Percentiles rank a stretch among this genome's conserved stretches.
Evolutionary conservation across 2,329 filamentous ascomycete species (phyloP).

Genomic region (Talaromyces sp.): DNA sequence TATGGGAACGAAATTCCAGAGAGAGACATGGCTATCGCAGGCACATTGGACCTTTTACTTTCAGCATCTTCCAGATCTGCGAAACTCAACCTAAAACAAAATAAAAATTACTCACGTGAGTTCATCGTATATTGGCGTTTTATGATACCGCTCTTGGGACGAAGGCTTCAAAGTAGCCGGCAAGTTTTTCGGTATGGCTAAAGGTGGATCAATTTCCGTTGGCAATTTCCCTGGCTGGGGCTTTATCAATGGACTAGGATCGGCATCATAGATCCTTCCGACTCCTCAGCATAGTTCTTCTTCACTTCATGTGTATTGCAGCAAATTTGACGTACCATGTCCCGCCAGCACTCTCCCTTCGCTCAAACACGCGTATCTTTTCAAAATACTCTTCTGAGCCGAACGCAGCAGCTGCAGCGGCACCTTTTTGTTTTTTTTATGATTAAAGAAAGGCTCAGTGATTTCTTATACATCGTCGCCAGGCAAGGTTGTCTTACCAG

Average conservation of each 20-base stretch:
- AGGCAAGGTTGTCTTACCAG: constrained; percentile 15
- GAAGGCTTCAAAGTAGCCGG: constrained; percentile 20
- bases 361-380: constrained; percentile 29
- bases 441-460: background rate
- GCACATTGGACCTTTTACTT: constrained; percentile 28
- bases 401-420: constrained; percentile 28
- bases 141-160: constrained; percentile 24
- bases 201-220: constrained; percentile 25
- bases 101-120: constrained; percentile 21
- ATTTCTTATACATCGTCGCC: background rate
- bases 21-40: constrained; percentile 37
- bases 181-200: constrained; percentile 19
- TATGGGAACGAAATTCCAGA: constrained; percentile 50
- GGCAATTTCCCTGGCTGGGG: constrained; percentile 25
- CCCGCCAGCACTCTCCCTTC: constrained; percentile 27
- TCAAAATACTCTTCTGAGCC: constrained; percentile 28
- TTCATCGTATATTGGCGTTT: constrained; percentile 30
- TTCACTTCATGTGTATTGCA: background rate
- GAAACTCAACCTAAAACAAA: background rate
- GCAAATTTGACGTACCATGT: constrained; percentile 21
- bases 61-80: background rate
- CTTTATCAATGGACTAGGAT: constrained; percentile 20
- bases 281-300: background rate
- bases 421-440: constrained; percentile 4
- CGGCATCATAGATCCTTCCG: constrained; percentile 30